These are phyloP conservation scores for Coix lacrymajobi DNA, from an alignment of 176 grass and related monocot genomes.

Conservation along the genomic window DNA sequence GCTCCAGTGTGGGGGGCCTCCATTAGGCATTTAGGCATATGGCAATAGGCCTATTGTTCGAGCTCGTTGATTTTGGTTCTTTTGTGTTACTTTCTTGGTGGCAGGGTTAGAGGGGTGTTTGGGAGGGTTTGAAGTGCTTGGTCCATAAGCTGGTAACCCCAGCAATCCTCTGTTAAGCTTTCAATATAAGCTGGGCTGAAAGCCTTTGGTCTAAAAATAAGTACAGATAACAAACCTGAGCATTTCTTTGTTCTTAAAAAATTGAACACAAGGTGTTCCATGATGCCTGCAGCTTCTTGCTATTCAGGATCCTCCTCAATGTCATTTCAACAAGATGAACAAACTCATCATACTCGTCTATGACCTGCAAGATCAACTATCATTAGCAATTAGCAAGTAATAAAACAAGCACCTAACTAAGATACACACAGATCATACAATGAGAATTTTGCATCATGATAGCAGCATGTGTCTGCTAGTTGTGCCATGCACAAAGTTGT, in stretches of 20 bases:
- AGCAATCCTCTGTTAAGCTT: neutral
- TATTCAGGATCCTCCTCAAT: constrained; percentile 99
- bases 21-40: too few species aligned
- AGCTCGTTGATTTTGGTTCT: neutral
- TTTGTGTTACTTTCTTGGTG: neutral
- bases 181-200: neutral
- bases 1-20: too few species aligned
- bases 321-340: constrained; percentile 99
- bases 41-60: too few species aligned
- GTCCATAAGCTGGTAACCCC: neutral
- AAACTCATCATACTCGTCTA: constrained; percentile 67
- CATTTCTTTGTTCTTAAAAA: constrained; percentile 99
- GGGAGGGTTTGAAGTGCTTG: neutral
- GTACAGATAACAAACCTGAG: constrained; percentile 56
- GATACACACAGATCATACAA: neutral
- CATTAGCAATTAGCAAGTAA: constrained; percentile 20
- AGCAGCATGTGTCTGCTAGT: neutral
- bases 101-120: too few species aligned
- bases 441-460: neutral
- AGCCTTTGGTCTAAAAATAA: neutral
- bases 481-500: neutral
- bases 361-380: constrained; percentile 52
- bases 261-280: constrained; percentile 99
- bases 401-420: constrained; percentile 4
- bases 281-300: constrained; percentile 96